Evolutionary conservation across 139 green algal species (phyloP).

Genomic region (Chlorella sp.): DNA sequence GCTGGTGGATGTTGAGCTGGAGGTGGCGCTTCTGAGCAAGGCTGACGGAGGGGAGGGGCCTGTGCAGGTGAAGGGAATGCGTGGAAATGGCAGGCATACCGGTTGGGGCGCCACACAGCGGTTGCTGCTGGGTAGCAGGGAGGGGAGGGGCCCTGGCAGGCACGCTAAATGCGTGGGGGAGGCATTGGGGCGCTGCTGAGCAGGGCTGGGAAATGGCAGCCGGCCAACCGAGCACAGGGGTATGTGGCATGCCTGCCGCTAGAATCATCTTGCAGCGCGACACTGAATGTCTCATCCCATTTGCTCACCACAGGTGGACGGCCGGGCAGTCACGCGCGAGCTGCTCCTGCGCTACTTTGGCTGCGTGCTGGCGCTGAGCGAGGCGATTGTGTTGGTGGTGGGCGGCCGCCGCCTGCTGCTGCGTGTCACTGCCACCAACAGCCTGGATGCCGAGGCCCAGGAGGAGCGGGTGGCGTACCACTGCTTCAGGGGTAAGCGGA

Average conservation of each 20-base stretch:
- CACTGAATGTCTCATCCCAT: no score
- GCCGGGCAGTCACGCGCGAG: not conserved
- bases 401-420: conserved; percentile 42
- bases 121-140: no score
- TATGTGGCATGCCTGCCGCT: no score
- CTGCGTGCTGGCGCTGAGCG: conserved; percentile 47
- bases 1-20: conserved; percentile 49
- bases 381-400: conserved; percentile 39
- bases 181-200: no score
- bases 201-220: no score
- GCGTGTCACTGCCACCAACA: conserved; percentile 55
- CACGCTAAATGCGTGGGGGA: no score
- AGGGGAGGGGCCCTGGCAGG: no score
- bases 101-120: no score
- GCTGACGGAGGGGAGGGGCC: not conserved
- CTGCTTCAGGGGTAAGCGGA: conserved; percentile 64
- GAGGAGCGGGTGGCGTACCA: conserved; percentile 66
- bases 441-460: conserved; percentile 45
- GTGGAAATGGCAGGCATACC: no score
- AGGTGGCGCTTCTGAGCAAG: conserved; percentile 48
- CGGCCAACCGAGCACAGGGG: no score
- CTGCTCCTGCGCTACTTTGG: conserved; percentile 43
- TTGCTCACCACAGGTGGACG: conserved; percentile 48
- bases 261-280: no score
- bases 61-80: not conserved